Percentiles rank a stretch among this genome's conserved stretches.
These are phyloP conservation scores for Erodium trifolium DNA, from an alignment of 441 rosid genomes.

Conservation along the genomic window DNA sequence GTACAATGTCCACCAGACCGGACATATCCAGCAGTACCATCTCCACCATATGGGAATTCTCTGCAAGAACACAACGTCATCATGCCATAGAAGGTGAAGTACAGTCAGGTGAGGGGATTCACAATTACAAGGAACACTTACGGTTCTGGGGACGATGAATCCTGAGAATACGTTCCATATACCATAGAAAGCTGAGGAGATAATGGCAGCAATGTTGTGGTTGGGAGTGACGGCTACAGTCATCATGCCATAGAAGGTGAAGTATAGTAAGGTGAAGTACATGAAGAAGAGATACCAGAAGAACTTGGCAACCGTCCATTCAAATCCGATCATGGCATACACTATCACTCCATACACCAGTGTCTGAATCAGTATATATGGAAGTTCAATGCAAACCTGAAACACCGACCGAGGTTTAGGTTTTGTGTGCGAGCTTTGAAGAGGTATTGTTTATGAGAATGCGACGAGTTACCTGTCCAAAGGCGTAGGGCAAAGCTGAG, in stretches of 20 bases:
- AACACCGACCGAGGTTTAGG: no score
- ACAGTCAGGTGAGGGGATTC: no score
- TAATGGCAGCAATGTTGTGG: neutral
- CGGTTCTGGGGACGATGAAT: neutral
- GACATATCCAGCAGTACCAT: slow-evolving; percentile 50
- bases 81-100: no score
- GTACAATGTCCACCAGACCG: slow-evolving; percentile 12
- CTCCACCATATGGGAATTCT: slow-evolving; percentile 54
- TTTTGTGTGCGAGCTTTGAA: no score
- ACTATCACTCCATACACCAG: neutral
- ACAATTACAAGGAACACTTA: neutral
- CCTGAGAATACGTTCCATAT: neutral
- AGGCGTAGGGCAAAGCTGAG: slow-evolving; percentile 48
- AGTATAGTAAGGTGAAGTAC: slow-evolving; percentile 5
- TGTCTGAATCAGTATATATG: neutral
- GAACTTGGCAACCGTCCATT: neutral
- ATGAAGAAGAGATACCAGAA: neutral
- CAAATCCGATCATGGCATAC: neutral
- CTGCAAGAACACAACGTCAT: slow-evolving; percentile 32
- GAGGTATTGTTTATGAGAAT: neutral
- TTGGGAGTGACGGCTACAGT: neutral
- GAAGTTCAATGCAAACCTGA: neutral
- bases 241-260: slow-evolving; percentile 5
- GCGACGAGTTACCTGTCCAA: slow-evolving; percentile 36
- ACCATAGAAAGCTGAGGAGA: neutral